Percentiles rank a stretch among this genome's conserved stretches.
Conservation (phyloP, 164 flowering plant species). For the Vitis rotundifolia region DNA sequence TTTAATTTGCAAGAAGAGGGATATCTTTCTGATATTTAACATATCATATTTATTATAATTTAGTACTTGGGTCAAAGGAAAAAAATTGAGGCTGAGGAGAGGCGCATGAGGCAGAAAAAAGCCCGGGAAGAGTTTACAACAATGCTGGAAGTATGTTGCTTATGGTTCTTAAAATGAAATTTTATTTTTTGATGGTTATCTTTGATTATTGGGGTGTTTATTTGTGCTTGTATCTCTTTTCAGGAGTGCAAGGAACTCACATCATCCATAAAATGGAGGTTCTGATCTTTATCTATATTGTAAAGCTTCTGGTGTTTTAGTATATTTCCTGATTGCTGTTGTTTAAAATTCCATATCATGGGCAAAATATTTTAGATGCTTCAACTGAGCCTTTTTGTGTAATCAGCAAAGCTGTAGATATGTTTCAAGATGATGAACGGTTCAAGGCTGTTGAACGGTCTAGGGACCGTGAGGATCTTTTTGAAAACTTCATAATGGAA, state of each 20-base stretch:
- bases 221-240: conserved; percentile 10
- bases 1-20: too few species aligned
- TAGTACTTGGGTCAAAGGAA: conserved; percentile 89
- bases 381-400: conserved; percentile 5
- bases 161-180: neutral
- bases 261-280: conserved; percentile 91
- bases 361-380: neutral
- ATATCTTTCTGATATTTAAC: too few species aligned
- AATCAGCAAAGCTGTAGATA: conserved; percentile 70
- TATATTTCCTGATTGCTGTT: neutral
- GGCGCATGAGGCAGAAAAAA: conserved; percentile 77
- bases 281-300: conserved; percentile 1
- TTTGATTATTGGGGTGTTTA: neutral
- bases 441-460: conserved; percentile 84
- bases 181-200: neutral
- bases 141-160: conserved; percentile 75
- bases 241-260: conserved; percentile 93
- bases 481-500: conserved; percentile 72
- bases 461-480: conserved; percentile 93
- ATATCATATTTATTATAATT: neutral
- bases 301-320: neutral
- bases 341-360: neutral
- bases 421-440: conserved; percentile 95
- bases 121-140: conserved; percentile 86
- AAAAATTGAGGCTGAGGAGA: conserved; percentile 88